phyloP scores from a whole-genome alignment of 2,329 filamentous ascomycete genomes.

The Calycina marina region DNA sequence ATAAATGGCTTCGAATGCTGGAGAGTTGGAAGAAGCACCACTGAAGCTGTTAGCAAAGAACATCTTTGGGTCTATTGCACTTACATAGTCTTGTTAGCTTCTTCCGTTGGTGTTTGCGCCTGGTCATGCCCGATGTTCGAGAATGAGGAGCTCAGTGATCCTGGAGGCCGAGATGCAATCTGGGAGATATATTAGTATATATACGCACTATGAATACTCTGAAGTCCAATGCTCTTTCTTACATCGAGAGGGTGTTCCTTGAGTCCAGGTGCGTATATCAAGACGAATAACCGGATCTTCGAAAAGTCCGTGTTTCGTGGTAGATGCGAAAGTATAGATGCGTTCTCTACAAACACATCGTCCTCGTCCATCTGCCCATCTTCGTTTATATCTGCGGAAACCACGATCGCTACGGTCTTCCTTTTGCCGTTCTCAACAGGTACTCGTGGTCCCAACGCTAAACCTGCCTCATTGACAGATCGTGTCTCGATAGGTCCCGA shows the following conservation, averaged over 20 bases:
- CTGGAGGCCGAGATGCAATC: constrained; percentile 40
- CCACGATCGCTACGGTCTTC: constrained; percentile 76
- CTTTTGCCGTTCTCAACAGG: constrained; percentile 26
- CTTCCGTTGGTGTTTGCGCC: constrained; percentile 51
- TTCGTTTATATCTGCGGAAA: constrained; percentile 59
- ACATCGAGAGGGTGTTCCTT: constrained; percentile 46
- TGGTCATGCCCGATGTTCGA: constrained; percentile 71
- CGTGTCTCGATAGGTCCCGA: constrained; percentile 18
- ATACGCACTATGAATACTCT: background rate
- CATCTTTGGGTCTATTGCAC: constrained; percentile 17
- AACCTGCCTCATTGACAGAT: constrained; percentile 11
- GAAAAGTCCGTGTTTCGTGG: constrained; percentile 62
- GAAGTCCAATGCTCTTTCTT: background rate
- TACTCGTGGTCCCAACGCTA: constrained; percentile 17
- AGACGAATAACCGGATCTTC: constrained; percentile 64
- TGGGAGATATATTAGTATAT: no score
- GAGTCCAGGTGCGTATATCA: constrained; percentile 76
- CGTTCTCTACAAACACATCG: constrained; percentile 57
- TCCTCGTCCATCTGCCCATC: constrained; percentile 46
- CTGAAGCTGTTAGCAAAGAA: constrained; percentile 26
- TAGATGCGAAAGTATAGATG: constrained; percentile 78
- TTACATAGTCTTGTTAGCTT: constrained; percentile 42
- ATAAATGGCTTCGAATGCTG: constrained; percentile 66
- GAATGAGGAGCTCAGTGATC: constrained; percentile 65
- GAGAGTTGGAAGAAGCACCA: constrained; percentile 30